phyloP scores from a whole-genome alignment of 129 eudicot species.

The Kitagawia praeruptora region DNA sequence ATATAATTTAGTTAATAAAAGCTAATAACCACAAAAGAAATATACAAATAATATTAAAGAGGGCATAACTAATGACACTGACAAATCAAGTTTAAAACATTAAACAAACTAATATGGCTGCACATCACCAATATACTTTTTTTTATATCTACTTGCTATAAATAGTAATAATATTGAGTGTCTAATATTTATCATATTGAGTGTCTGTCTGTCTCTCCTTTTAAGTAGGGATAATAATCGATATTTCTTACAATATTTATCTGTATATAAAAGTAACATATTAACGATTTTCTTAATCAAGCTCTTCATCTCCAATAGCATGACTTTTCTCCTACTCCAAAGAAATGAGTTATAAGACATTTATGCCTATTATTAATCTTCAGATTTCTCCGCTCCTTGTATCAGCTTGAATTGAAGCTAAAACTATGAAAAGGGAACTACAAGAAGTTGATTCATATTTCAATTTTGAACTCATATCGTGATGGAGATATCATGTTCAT shows the following conservation, averaged over 20 bases:
- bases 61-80: not conserved
- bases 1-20: constrained; percentile 3
- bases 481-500: not conserved
- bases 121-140: not conserved
- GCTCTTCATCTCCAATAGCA: not conserved
- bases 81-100: not conserved
- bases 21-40: not conserved
- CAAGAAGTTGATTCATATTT: constrained; percentile 88
- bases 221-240: too few relatives aligned
- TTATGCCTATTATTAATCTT: constrained; percentile 8
- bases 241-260: too few relatives aligned
- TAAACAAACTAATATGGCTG: not conserved
- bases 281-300: not conserved
- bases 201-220: too few relatives aligned
- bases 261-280: too few relatives aligned
- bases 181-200: not conserved
- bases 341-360: not conserved
- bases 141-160: not conserved
- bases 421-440: constrained; percentile 94
- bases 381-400: constrained; percentile 89
- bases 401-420: constrained; percentile 75
- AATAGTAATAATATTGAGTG: too few relatives aligned
- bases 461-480: constrained; percentile 1
- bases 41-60: not conserved
- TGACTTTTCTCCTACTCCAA: not conserved